Base-by-base conservation (phyloP, 306 rosid species). In the Glycyrrhiza uralensis region DNA sequence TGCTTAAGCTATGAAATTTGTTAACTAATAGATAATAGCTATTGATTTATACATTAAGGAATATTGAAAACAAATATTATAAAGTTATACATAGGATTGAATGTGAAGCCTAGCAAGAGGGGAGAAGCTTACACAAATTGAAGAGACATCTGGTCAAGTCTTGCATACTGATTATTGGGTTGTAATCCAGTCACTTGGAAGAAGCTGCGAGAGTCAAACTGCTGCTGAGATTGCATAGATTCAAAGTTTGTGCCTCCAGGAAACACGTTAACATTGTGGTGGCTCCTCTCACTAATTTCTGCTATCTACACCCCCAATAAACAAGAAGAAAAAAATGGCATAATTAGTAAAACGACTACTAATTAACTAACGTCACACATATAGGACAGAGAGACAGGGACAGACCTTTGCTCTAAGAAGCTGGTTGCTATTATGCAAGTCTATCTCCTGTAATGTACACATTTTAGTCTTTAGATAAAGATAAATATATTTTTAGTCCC, bases 401-500 rank as follows among this genome's bases (percentile, higher is more conserved):
- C 66, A 72, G 2, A 87, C 98, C 93, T 88, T 90, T 71, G 90
- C 87, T 80, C 96, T 87, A 35, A 93, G 91, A 75, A 88, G 83
- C 86, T 88, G 96, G 74, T 90, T 93, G 66, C 68, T 87, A 68
- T 84, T 86, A 70, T 90, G 92, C 90, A 90, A 80, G 45, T 93
- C 96, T 56, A 83, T 71, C 79, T 93, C 98, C 98, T 93, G 90
- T 73, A 62, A 15, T 41, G 19, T 26, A 45, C 45, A 44, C 15
- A 81, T 42, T 51, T 47, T 29, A 35, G 71, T 13, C 5, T 55
- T n/a, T n/a, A n/a, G n/a, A n/a, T n/a, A n/a, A n/a, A n/a, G n/a
- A n/a, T n/a, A n/a, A n/a, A n/a, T n/a, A n/a, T n/a, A n/a, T n/a
- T n/a, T n/a, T n/a, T n/a, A n/a, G n/a, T n/a, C n/a, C n/a, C n/a